Conservation (phyloP, 805 yeast genomes). For the Metschnikowia corniflorae region DNA sequence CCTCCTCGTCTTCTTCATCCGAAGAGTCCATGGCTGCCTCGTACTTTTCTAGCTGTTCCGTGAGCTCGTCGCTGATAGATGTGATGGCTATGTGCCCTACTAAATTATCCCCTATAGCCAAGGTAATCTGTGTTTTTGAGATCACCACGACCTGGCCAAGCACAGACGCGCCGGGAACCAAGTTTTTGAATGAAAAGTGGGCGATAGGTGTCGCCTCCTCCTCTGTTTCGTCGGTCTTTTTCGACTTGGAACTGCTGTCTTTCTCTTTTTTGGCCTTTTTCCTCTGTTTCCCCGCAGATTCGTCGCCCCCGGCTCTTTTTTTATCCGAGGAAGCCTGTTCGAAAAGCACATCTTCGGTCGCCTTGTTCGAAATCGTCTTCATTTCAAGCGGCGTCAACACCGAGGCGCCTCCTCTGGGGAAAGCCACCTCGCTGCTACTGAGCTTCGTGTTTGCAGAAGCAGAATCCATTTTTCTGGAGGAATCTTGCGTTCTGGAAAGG, state of each 20-base stretch:
- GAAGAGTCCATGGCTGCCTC: slow-evolving; percentile 42
- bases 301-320: slow-evolving; percentile 26
- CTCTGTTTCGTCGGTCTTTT: slow-evolving; percentile 18
- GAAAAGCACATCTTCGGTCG: slow-evolving; percentile 79
- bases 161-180: slow-evolving; percentile 68
- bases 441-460: slow-evolving; percentile 25
- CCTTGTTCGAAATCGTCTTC: slow-evolving; percentile 90
- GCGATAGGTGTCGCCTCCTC: slow-evolving; percentile 50
- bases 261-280: slow-evolving; percentile 23
- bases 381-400: slow-evolving; percentile 85
- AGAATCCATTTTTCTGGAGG: slow-evolving; percentile 15
- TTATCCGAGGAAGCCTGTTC: slow-evolving; percentile 44
- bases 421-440: slow-evolving; percentile 52
- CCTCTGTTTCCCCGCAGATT: slow-evolving; percentile 22
- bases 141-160: slow-evolving; percentile 73
- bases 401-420: slow-evolving; percentile 95
- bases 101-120: slow-evolving; percentile 77
- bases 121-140: slow-evolving; percentile 56
- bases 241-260: slow-evolving; percentile 5
- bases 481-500: not conserved
- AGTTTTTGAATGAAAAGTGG: slow-evolving; percentile 55
- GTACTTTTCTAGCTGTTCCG: slow-evolving; percentile 51
- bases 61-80: slow-evolving; percentile 61
- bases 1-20: slow-evolving; percentile 32
- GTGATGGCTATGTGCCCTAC: slow-evolving; percentile 77